Conservation (phyloP, 2,329 filamentous ascomycete genomes). For the Paramyrothecium sp. region DNA sequence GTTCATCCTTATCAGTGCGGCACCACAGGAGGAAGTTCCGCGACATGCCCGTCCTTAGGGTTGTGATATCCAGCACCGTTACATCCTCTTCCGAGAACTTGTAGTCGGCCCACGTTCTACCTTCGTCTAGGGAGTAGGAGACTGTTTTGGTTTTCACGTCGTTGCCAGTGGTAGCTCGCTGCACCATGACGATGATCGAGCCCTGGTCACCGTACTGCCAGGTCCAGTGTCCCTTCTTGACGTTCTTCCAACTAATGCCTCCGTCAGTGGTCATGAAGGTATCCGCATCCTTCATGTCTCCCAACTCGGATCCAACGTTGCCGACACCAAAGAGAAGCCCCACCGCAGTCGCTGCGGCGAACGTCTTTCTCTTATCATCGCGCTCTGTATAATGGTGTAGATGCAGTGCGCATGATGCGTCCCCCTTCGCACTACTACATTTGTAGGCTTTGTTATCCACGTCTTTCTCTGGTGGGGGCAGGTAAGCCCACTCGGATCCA, state of each 20-base stretch:
- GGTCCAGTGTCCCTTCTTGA: conserved; percentile 84
- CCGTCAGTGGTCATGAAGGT: conserved; percentile 91
- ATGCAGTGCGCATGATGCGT: conserved; percentile 77
- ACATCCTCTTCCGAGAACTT: conserved; percentile 72
- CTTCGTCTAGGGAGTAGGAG: conserved; percentile 79
- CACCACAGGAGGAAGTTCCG: conserved; percentile 93
- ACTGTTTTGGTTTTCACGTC: conserved; percentile 61
- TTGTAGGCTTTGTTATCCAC: conserved; percentile 68
- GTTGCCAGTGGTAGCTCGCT: conserved; percentile 66
- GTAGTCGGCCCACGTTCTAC: conserved; percentile 74
- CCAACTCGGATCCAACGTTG: conserved; percentile 77
- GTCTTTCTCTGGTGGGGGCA: conserved; percentile 71
- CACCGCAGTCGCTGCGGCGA: conserved; percentile 82
- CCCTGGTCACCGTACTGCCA: conserved; percentile 98
- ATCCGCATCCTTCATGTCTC: conserved; percentile 67
- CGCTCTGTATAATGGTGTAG: conserved; percentile 96
- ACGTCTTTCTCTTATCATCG: conserved; percentile 76
- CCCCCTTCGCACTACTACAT: conserved; percentile 61
- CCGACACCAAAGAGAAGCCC: conserved; percentile 89
- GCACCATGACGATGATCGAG: conserved; percentile 84
- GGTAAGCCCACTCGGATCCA: conserved; percentile 78
- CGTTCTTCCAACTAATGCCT: conserved; percentile 82
- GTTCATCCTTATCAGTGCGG: conserved; percentile 49
- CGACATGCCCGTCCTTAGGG: conserved; percentile 83
- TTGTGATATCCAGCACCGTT: conserved; percentile 77